Evolutionary conservation across 257 asterid species (phyloP).

Genomic region (Nicotiana paniculata): DNA sequence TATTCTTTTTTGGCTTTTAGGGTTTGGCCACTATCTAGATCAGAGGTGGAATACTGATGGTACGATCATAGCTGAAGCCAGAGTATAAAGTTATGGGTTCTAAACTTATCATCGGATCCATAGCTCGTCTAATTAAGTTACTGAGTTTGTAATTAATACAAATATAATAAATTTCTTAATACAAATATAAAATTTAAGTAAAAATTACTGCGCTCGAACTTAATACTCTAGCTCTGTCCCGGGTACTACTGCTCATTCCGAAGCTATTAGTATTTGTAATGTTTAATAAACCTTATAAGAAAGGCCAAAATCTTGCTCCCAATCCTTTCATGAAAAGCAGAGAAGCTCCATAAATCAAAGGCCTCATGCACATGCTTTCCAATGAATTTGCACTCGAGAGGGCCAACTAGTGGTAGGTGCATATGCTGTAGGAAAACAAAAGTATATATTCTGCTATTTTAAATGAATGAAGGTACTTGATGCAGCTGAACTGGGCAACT

Average conservation of each 20-base stretch:
- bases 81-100: too few relatives aligned
- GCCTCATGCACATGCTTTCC: constrained; percentile 2
- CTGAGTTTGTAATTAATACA: too few relatives aligned
- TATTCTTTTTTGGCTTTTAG: constrained; percentile 4
- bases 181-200: too few relatives aligned
- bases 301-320: neutral
- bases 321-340: neutral
- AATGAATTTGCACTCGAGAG: neutral
- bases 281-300: neutral
- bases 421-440: too few relatives aligned
- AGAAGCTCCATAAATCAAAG: neutral
- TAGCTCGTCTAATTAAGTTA: too few relatives aligned
- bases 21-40: constrained; percentile 1
- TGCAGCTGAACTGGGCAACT: too few relatives aligned
- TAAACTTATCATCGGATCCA: too few relatives aligned
- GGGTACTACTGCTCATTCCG: constrained; percentile 18
- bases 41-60: constrained; percentile 13
- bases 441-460: too few relatives aligned
- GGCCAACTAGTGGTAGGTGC: neutral
- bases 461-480: too few relatives aligned
- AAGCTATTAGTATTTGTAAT: constrained; percentile 10
- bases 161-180: too few relatives aligned
- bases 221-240: neutral
- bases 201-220: too few relatives aligned
- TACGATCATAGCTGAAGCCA: too few relatives aligned